Base-by-base conservation (phyloP, 305 asterid species). In the Ajuga reptans region DNA sequence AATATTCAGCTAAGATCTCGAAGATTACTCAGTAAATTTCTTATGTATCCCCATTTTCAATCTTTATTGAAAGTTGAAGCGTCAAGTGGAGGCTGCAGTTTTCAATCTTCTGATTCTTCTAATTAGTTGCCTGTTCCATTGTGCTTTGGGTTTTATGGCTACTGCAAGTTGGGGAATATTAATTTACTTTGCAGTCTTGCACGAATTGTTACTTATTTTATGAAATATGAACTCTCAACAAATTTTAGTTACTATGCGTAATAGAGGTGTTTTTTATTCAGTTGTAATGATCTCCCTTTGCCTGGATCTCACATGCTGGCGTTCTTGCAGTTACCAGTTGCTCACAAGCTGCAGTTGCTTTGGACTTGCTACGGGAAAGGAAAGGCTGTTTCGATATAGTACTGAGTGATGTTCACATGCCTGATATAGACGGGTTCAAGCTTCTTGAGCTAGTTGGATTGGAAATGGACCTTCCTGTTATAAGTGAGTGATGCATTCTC, bases 401-500 rank as follows among this genome's bases (percentile, higher is more conserved):
- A 11, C 84, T 88, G 73, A 90, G 93, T 69, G 96, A 90, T 75
- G 97, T 90, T 43, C 96, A 90, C 80, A 88, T 90, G 97, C 97
- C 97, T 61, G 96, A 90, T 76, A 86, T 90, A 96, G 92, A 90
- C 83, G 97, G 97, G 45, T 88, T 87, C 77, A 88, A 83, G 64
- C 96, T 90, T 76, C 96, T 90, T 59, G 97, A 90, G 81, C 89
- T 77, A 56, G 87, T 90, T 76, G 96, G 94, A 64, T 67, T 86
- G 77, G 97, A 90, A 79, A 88, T 90, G 94, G 96, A 83, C 84
- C 96, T 90, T 76, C 97, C 96, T 61, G 94, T 90, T 45, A 88
- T 90, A 77, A 90, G 96, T 90, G 75, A 83, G 97, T 84, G 54
- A 47, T 62, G 69, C 66, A 21, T 21, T 71, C 56, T 74, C 27